Evolutionary conservation across 129 eudicot species (phyloP), one percentile per base, ranked within the genome.

Genomic region (Tagetes erecta): DNA sequence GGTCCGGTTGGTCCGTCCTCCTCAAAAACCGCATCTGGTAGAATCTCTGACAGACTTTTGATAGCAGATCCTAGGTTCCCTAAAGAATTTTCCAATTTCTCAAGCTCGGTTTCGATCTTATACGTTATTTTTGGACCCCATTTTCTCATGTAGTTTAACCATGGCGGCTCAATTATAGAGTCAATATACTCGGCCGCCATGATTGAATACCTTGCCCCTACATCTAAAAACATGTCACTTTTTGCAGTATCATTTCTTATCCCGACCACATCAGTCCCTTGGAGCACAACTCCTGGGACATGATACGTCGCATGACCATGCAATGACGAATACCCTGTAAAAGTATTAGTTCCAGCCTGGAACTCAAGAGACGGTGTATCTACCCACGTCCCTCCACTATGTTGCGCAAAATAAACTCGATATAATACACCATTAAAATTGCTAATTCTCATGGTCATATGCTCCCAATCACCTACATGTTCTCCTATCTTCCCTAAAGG

Each of bases 381-480:
- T 1, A 82, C 47, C 89, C 89, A 85, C 40, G 46, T 50, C 11
- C 89, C 89, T 14, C 78, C 82, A 56, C 89, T 85, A 56, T 85
- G 89, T 68, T 85, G 41, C 0, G 89, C 76, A 68, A 85, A 82
- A 56, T 76, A 85, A 72, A 80, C 89, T 4, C 75, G 72, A 9
- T 80, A 73, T 5, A 86, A 77, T 5, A 64, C 64, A 27, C 87
- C 85, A 50, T 56, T 73, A 46, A 82, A 86, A 39, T 86, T 86
- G 68, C 87, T 86, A 1, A 86, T 58, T n/a, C 89, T 68, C 33
- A 86, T 31, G 1, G 89, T 80, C 1, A 76, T 0, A 64, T 85
- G 87, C 42, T 83, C 87, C 90, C 85, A 86, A 70, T 85, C 89
- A 7, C 86, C 86, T 30, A 85, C 60, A 68, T 85, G 89, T 76